phyloP scores from a whole-genome alignment of 306 rosid species.

The Macrotyloma uniflorum region DNA sequence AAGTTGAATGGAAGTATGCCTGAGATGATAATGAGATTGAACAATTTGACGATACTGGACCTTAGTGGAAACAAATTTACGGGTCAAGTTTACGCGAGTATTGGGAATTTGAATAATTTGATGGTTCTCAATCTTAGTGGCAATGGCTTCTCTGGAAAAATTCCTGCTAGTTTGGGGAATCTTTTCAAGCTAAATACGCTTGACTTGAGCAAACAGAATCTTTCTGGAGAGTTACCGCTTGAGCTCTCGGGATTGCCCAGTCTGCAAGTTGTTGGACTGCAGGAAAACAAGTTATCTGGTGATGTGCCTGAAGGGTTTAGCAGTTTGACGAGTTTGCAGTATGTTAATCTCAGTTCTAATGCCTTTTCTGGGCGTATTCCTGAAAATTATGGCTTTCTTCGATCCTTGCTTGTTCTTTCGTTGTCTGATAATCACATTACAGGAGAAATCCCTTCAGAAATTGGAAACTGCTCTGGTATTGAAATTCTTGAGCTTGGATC shows the following conservation, averaged over 20 bases:
- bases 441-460: constrained; percentile 67
- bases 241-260: constrained; percentile 90
- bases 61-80: constrained; percentile 74
- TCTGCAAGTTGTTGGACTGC: constrained; percentile 76
- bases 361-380: constrained; percentile 75
- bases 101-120: constrained; percentile 66
- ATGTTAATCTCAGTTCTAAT: constrained; percentile 79
- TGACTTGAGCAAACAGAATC: constrained; percentile 82
- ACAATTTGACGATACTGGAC: constrained; percentile 69
- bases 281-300: constrained; percentile 75
- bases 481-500: constrained; percentile 67
- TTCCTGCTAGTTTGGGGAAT: constrained; percentile 77
- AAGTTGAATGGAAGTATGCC: constrained; percentile 68
- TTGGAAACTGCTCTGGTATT: constrained; percentile 76
- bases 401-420: constrained; percentile 69
- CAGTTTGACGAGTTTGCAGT: constrained; percentile 74
- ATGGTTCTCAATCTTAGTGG: constrained; percentile 78
- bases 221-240: constrained; percentile 86
- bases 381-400: constrained; percentile 80
- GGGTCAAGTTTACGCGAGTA: constrained; percentile 51
- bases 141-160: constrained; percentile 68
- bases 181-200: constrained; percentile 80
- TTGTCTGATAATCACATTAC: constrained; percentile 68
- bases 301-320: constrained; percentile 93
- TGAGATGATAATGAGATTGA: constrained; percentile 51